Conservation (phyloP, 1,284 basidiomycete genomes). For the Tylopilus sp. region DNA sequence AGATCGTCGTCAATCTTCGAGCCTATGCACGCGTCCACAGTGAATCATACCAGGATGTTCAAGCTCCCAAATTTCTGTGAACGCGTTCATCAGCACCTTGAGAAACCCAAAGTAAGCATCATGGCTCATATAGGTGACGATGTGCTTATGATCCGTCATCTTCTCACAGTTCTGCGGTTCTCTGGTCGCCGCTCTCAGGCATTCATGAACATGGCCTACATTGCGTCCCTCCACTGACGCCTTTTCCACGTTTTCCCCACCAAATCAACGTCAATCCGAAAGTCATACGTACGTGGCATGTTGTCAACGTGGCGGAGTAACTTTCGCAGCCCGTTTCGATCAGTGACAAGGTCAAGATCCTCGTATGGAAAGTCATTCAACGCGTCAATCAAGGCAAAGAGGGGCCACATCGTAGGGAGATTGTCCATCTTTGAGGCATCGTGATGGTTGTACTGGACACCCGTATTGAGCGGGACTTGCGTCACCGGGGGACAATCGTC, state of each 20-base stretch:
- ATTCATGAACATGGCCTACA: constrained; percentile 47
- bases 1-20: constrained; percentile 28
- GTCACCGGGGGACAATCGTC: constrained; percentile 28
- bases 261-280: constrained; percentile 33
- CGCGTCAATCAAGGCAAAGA: constrained; percentile 48
- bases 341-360: constrained; percentile 45
- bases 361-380: constrained; percentile 43
- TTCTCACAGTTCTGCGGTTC: constrained; percentile 42
- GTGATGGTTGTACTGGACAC: constrained; percentile 42
- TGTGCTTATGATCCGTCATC: constrained; percentile 48
- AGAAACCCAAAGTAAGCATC: neutral
- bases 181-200: constrained; percentile 43
- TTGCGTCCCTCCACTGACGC: constrained; percentile 9
- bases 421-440: constrained; percentile 45
- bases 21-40: constrained; percentile 44
- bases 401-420: constrained; percentile 45
- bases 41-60: constrained; percentile 45
- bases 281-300: neutral
- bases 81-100: neutral
- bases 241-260: constrained; percentile 34
- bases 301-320: constrained; percentile 44
- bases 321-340: constrained; percentile 42
- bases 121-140: constrained; percentile 50
- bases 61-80: constrained; percentile 45
- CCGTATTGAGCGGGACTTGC: constrained; percentile 41